These are phyloP conservation scores for Pleurotus tuoliensis DNA, from an alignment of 768 basidiomycete species.

Conservation along the genomic window DNA sequence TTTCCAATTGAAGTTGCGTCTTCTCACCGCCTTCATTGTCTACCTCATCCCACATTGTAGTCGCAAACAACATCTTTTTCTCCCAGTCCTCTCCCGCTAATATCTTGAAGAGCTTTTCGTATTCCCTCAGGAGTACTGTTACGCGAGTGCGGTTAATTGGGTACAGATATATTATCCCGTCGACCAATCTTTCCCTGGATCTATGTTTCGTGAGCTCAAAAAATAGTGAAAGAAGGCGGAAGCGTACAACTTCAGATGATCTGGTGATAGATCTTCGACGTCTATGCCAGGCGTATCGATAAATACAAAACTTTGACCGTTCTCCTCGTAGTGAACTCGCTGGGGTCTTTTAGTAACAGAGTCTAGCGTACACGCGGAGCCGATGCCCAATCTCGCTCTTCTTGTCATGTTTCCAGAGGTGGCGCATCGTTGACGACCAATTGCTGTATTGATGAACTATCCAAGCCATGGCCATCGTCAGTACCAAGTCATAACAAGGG, in stretches of 20 bases:
- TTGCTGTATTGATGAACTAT: too few relatives aligned
- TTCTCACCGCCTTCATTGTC: constrained; percentile 27
- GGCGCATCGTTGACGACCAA: too few relatives aligned
- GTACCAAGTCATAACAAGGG: too few relatives aligned
- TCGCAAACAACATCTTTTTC: constrained; percentile 27
- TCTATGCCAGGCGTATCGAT: constrained; percentile 35
- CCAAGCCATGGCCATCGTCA: too few relatives aligned
- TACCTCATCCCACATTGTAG: constrained; percentile 39
- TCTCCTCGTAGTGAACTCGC: not conserved
- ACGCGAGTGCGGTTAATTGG: constrained; percentile 21
- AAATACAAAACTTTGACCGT: constrained; percentile 24
- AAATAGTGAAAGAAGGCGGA: too few relatives aligned
- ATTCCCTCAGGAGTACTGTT: constrained; percentile 19
- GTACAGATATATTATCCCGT: constrained; percentile 25
- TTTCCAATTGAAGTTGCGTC: constrained; percentile 37
- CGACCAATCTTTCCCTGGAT: constrained; percentile 8
- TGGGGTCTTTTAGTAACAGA: not conserved
- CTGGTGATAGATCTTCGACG: constrained; percentile 10
- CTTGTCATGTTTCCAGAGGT: not conserved
- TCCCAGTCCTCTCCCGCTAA: constrained; percentile 29
- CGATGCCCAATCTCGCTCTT: not conserved
- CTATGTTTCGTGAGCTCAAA: not conserved
- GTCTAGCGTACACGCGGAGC: not conserved
- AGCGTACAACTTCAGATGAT: not conserved
- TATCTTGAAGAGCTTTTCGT: constrained; percentile 28